These are phyloP conservation scores for Jackrogersella minutella DNA, from an alignment of 495 filamentous ascomycete genomes.

Conservation along the genomic window DNA sequence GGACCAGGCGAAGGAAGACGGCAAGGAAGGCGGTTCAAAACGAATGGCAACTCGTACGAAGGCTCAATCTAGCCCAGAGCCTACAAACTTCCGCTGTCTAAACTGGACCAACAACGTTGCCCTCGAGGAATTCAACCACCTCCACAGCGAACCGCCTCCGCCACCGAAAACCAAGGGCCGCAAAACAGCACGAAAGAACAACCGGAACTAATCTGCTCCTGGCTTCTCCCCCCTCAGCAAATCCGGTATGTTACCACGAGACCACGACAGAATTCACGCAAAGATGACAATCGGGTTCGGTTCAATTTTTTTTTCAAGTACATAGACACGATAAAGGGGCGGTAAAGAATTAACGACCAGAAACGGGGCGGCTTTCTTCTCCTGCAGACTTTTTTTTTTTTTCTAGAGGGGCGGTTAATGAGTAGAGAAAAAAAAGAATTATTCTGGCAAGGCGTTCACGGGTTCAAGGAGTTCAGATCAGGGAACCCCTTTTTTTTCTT, in stretches of 20 bases:
- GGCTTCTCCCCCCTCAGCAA: not conserved
- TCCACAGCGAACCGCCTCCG: slow-evolving; percentile 79
- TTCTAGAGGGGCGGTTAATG: slow-evolving; percentile 2
- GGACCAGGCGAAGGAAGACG: slow-evolving; percentile 62
- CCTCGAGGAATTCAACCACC: slow-evolving; percentile 76
- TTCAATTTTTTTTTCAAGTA: not conserved
- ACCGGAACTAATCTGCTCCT: slow-evolving; percentile 4
- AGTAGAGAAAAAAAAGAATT: slow-evolving; percentile 36
- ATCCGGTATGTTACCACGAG: not conserved
- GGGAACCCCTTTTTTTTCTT: too few species aligned
- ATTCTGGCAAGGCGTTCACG: slow-evolving; percentile 21
- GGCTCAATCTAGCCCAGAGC: slow-evolving; percentile 61
- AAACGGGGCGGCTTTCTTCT: slow-evolving; percentile 3
- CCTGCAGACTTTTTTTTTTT: not conserved
- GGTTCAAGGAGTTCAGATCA: too few species aligned
- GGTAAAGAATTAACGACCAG: slow-evolving; percentile 11
- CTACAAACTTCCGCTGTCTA: slow-evolving; percentile 71
- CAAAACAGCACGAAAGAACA: slow-evolving; percentile 34
- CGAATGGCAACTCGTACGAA: slow-evolving; percentile 82
- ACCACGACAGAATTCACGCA: not conserved
- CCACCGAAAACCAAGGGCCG: slow-evolving; percentile 54
- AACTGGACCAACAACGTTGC: slow-evolving; percentile 84
- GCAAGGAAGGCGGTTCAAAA: slow-evolving; percentile 55
- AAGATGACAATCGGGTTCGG: not conserved
- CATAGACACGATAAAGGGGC: slow-evolving; percentile 10